phyloP scores from a whole-genome alignment of 2,329 filamentous ascomycete species.

The Eurotiales sp. region DNA sequence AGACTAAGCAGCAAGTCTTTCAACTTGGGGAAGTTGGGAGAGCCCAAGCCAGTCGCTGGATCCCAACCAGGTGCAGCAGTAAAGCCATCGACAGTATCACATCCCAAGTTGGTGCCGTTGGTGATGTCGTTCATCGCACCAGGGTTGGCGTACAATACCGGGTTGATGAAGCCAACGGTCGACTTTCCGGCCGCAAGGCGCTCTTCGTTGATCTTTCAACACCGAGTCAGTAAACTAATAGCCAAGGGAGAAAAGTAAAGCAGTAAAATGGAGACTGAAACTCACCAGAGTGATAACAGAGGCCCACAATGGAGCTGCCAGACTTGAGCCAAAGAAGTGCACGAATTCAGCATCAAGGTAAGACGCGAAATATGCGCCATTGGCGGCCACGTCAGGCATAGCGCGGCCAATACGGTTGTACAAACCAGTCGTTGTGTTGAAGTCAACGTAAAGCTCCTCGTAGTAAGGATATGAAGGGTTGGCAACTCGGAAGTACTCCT shows the following conservation, averaged over 20 bases:
- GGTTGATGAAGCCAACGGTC: constrained; percentile 52
- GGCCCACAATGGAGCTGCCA: constrained; percentile 28
- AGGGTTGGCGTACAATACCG: constrained; percentile 35
- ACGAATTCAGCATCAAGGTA: constrained; percentile 18
- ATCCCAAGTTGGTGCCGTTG: constrained; percentile 32
- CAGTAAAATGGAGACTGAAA: background rate
- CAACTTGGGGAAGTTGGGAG: constrained; percentile 29
- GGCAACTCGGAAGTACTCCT: constrained; percentile 37
- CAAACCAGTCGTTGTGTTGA: constrained; percentile 35
- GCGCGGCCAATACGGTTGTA: constrained; percentile 47
- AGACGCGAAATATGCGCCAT: constrained; percentile 33
- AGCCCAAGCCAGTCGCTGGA: constrained; percentile 30
- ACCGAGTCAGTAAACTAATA: constrained; percentile 27
- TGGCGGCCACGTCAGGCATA: constrained; percentile 49
- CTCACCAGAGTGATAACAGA: constrained; percentile 28
- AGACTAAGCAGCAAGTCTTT: constrained; percentile 25
- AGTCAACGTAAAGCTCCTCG: constrained; percentile 28
- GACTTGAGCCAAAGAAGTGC: constrained; percentile 26
- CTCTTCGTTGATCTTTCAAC: constrained; percentile 58
- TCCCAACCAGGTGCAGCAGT: constrained; percentile 28
- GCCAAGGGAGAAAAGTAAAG: too few relatives aligned
- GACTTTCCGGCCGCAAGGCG: constrained; percentile 48
- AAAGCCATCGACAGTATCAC: constrained; percentile 25
- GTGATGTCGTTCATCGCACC: constrained; percentile 42
- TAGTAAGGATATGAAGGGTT: constrained; percentile 29